Evolutionary conservation across 2,329 filamentous ascomycete genomes (phyloP), one percentile per base, ranked within the genome.

Genomic region (Teratosphaeriaceae sp.): DNA sequence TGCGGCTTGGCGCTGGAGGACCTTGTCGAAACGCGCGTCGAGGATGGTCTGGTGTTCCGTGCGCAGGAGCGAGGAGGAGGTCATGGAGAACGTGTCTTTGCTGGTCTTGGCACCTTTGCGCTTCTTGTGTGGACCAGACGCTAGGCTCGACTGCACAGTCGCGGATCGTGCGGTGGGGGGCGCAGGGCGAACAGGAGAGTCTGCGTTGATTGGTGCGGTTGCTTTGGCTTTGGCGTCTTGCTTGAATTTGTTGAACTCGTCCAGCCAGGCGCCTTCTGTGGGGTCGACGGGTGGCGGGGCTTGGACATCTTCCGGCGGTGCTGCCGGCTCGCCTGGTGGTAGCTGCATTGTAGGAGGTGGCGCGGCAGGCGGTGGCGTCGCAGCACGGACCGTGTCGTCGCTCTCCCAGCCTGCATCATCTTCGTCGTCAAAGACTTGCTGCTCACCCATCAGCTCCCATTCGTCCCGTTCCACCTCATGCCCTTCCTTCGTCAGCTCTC

Each of bases 201-300:
- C 72, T 1, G 58, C 15, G 35, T 20, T 22, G 19, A 19, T 24
- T 19, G 3, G 20, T 19, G 3, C 31, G 31, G n/a, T 23, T 23
- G 27, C n/a, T 23, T 2, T 45, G 50, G 59, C 55, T 23, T 65
- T 70, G n/a, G 65, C 64, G 15, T 65, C 55, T 29, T 56, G 52
- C 43, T 97, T 96, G 74, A 94, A 97, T 61, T 92, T 87, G 56
- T 86, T 85, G 69, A 95, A 97, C 57, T 96, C 85, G 43, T 84
- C 80, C 66, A 97, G 76, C 88, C 92, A 98, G 54, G 86, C 84
- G 47, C 87, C 84, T 46, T 84, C 82, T 49, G 26, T 68, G 34
- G 43, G 65, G 42, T 65, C 62, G 15, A 60, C 59, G 5, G 62
- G 57, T 2, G 57, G 58, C 20, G 56, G 49, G 16, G 60, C 62